Evolutionary conservation across 78 protist genomes (phyloP).

Genomic region (Tieghemostelium lacteum): DNA sequence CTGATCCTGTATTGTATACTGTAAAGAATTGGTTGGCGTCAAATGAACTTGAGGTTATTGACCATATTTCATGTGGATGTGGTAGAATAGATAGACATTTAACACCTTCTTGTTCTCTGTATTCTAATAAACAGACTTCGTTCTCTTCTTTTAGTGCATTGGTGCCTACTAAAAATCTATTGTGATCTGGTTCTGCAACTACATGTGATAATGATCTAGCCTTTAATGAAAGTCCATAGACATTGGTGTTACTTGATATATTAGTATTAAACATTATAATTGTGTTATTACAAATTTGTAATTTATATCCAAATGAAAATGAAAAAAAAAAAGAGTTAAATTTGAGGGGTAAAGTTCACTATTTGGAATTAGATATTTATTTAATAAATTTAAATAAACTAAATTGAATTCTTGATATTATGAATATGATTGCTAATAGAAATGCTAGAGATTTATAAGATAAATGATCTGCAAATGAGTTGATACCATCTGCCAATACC

Average conservation of each 20-base stretch:
- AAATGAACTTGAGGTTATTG: slow-evolving; percentile 70
- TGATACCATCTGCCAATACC: too few species aligned
- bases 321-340: too few species aligned
- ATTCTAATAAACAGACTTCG: slow-evolving; percentile 59
- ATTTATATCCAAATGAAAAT: too few species aligned
- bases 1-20: slow-evolving; percentile 49
- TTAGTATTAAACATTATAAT: too few species aligned
- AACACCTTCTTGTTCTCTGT: slow-evolving; percentile 47
- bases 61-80: slow-evolving; percentile 78
- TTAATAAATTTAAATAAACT: too few species aligned
- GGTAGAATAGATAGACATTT: slow-evolving; percentile 29
- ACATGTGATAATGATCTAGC: slow-evolving; percentile 52
- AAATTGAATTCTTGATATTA: too few species aligned
- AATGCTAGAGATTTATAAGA: too few species aligned
- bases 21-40: slow-evolving; percentile 60
- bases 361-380: too few species aligned
- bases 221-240: slow-evolving; percentile 57
- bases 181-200: slow-evolving; percentile 39
- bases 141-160: slow-evolving; percentile 57
- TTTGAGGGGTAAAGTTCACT: too few species aligned
- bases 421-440: too few species aligned
- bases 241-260: slow-evolving; percentile 14
- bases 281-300: too few species aligned
- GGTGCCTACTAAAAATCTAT: slow-evolving; percentile 77
- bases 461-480: too few species aligned